Percentiles rank a stretch among this genome's conserved stretches.
phyloP scores from a whole-genome alignment of 2,329 filamentous ascomycete genomes.

The Volutella citrinella region DNA sequence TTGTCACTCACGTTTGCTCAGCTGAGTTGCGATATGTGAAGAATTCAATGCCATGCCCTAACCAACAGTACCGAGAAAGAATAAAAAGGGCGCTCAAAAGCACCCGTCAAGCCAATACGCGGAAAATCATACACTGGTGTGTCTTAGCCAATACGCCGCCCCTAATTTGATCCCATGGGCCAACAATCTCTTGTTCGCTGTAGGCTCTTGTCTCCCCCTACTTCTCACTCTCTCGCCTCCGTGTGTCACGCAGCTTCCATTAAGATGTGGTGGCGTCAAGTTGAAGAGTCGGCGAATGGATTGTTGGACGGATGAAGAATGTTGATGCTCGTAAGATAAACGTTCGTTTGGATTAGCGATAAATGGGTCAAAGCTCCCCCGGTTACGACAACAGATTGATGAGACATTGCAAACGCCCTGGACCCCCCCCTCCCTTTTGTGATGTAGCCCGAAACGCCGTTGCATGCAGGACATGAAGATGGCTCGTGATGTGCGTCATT shows the following conservation, averaged over 20 bases:
- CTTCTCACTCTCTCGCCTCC: conserved; percentile 4
- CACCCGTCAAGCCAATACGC: conserved; percentile 15
- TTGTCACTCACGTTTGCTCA: too few species aligned
- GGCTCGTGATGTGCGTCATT: conserved; percentile 36
- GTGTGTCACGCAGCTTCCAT: too few species aligned
- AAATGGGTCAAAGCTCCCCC: too few species aligned
- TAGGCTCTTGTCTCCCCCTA: conserved; percentile 8
- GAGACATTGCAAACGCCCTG: too few species aligned
- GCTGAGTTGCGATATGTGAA: too few species aligned
- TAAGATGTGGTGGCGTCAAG: too few species aligned
- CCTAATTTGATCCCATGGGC: conserved; percentile 18
- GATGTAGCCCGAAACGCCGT: conserved; percentile 37
- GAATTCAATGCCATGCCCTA: conserved; percentile 14
- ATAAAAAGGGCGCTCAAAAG: too few species aligned
- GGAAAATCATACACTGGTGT: conserved; percentile 10
- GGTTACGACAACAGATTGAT: too few species aligned
- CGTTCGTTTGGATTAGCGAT: conserved; percentile 13
- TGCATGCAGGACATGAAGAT: conserved; percentile 41
- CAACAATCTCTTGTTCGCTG: too few species aligned
- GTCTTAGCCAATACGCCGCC: conserved; percentile 21
- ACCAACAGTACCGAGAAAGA: conserved; percentile 3
- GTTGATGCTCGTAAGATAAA: conserved; percentile 12
- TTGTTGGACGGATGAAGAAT: too few species aligned
- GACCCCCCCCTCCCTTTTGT: conserved; percentile 17
- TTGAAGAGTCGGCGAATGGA: too few species aligned